A percentile compares a stretch with the other conserved stretches of the same genome.
These are phyloP conservation scores for Kwoniella pini DNA, from an alignment of 768 basidiomycete species.

Conservation along the genomic window DNA sequence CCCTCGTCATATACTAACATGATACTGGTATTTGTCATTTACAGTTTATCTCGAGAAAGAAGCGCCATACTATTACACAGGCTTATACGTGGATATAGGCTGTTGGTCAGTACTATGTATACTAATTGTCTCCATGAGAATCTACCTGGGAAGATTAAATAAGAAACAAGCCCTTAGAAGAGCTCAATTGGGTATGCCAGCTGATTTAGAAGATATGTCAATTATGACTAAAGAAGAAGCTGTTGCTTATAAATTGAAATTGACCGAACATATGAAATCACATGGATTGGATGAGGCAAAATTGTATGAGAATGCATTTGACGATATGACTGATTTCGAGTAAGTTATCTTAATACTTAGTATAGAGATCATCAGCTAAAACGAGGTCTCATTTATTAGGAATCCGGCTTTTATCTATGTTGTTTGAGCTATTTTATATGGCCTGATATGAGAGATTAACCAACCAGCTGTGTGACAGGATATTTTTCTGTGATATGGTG, in stretches of 20 bases:
- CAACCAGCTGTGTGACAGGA: too few species aligned
- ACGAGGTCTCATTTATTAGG: background rate
- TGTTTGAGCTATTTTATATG: too few species aligned
- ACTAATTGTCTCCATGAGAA: conserved; percentile 42
- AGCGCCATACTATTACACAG: conserved; percentile 45
- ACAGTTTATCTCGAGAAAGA: conserved; percentile 43
- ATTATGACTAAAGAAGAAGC: conserved; percentile 47
- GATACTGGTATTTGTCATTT: background rate
- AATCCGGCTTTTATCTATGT: conserved; percentile 27
- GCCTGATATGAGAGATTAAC: too few species aligned
- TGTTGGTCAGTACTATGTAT: conserved; percentile 42
- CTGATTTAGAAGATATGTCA: conserved; percentile 43
- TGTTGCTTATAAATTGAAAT: conserved; percentile 39
- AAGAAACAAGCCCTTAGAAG: conserved; percentile 37
- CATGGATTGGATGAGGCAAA: conserved; percentile 24
- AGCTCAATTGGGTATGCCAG: conserved; percentile 41
- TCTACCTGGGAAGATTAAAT: conserved; percentile 44
- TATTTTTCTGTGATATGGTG: too few species aligned
- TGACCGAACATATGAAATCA: conserved; percentile 24
- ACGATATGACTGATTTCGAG: conserved; percentile 48
- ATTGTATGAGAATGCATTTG: conserved; percentile 39
- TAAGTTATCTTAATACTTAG: too few species aligned
- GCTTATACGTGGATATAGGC: conserved; percentile 48
- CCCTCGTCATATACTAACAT: too few species aligned
- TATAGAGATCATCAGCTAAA: background rate